These are phyloP conservation scores for Saitozyma sp. DNA, from an alignment of 768 basidiomycete species.

Conservation along the genomic window DNA sequence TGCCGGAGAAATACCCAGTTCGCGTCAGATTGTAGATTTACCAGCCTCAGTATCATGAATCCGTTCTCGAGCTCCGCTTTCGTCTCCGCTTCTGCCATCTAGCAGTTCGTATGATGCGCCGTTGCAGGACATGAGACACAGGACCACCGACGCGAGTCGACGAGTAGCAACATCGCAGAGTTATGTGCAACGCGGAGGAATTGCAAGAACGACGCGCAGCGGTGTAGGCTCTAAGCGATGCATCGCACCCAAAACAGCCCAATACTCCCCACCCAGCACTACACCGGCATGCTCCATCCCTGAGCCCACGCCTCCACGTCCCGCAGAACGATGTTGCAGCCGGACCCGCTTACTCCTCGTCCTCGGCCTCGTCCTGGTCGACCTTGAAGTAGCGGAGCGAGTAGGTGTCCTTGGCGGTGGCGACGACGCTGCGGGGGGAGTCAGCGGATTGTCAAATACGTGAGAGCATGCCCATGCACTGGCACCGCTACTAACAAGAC, in stretches of 20 bases:
- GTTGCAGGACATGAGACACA: too few species aligned
- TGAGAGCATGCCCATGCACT: not conserved
- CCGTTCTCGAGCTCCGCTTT: too few species aligned
- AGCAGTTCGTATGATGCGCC: too few species aligned
- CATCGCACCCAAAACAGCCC: not conserved
- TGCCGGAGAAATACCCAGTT: too few species aligned
- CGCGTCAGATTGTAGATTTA: too few species aligned
- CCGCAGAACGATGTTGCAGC: slow-evolving; percentile 1
- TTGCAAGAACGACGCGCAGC: too few species aligned
- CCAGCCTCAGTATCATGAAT: too few species aligned
- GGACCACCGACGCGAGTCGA: too few species aligned
- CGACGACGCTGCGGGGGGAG: slow-evolving; percentile 67
- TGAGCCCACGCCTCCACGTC: not conserved
- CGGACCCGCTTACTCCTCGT: slow-evolving; percentile 50
- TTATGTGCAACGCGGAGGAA: too few species aligned
- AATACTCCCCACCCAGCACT: not conserved
- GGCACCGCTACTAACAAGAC: not conserved
- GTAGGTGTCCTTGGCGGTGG: slow-evolving; percentile 88
- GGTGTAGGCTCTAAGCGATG: not conserved
- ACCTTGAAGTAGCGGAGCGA: slow-evolving; percentile 79
- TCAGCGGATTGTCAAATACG: slow-evolving; percentile 4
- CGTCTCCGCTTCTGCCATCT: too few species aligned
- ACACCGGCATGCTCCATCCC: not conserved
- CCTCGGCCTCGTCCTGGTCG: slow-evolving; percentile 54
- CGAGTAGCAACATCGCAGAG: too few species aligned